Evolutionary conservation across 192 early-diverging fungal species (phyloP), one percentile per base, ranked within the genome.

Genomic region (Coemansia aciculifera): DNA sequence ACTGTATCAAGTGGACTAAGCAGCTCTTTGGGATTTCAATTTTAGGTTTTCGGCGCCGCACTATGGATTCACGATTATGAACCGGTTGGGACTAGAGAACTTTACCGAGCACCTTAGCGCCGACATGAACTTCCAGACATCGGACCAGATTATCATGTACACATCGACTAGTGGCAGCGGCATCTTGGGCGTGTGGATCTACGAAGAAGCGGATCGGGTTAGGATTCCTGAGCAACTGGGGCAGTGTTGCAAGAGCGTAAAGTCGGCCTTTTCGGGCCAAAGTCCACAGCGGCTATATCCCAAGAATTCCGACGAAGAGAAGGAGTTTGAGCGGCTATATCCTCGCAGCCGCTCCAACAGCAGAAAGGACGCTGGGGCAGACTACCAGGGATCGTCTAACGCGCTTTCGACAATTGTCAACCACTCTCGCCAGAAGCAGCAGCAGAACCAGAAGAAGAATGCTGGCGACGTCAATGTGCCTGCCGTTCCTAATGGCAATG

Each of bases 81-180:
- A 98, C 79, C 87, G 96, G 37, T 81, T 95, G 4, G 86, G 88
- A 5, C 80, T 93, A 21, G 93, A 96, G 34, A 95, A 96, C 83
- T 86, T 92, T 59, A 86, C 82, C 59, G 85, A 89, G 49, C 78
- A 85, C 34, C 73, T 98, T 39, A 84, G 72, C 13, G 81, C 85
- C 1, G 88, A 89, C 39, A 88, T 95, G 84, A 88, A 90, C 46
- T 86, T 96, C 65, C 88, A 95, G 69, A 65, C 91, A n/a, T 86
- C 89, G 38, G 86, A 88, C 15, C 90, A 95, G 71, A 95, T 93
- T 69, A 89, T 95, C 42, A 98, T 98, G 54, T 98, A 94, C 72
- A 85, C 86, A 43, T 77, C 73, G 39, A 49, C 60, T 37, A 62
- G 27, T 43, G 66, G 57, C 54, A 46, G 65, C 17, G 68, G 66